Evolutionary conservation across 495 filamentous ascomycete species (phyloP).

Genomic region (Penicillium silybi): DNA sequence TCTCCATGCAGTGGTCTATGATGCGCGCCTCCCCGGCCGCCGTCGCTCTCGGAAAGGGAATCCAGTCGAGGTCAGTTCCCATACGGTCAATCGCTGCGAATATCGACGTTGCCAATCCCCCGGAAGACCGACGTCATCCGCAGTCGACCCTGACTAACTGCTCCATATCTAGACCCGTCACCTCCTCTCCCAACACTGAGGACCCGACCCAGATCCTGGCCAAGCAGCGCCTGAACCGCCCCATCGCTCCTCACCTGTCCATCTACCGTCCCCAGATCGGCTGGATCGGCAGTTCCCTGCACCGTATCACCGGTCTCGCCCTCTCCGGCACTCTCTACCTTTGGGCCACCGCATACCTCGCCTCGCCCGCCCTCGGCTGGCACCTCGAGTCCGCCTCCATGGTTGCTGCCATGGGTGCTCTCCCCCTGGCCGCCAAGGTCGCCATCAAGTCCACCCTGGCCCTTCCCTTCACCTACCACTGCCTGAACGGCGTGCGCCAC

Average conservation of each 20-base stretch:
- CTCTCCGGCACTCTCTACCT: conserved; percentile 77
- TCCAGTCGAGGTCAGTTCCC: conserved; percentile 50
- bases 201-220: conserved; percentile 71
- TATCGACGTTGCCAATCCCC: background rate
- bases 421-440: conserved; percentile 66
- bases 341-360: conserved; percentile 80
- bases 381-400: conserved; percentile 79
- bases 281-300: conserved; percentile 68
- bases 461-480: conserved; percentile 85
- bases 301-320: conserved; percentile 74
- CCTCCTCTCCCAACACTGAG: conserved; percentile 52
- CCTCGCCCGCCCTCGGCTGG: conserved; percentile 73
- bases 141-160: conserved; percentile 13
- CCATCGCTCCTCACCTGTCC: conserved; percentile 79
- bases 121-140: conserved; percentile 31
- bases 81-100: background rate
- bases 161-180: conserved; percentile 40
- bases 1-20: conserved; percentile 43
- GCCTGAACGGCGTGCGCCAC: conserved; percentile 84
- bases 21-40: conserved; percentile 50
- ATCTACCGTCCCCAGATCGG: conserved; percentile 91
- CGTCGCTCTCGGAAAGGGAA: conserved; percentile 43
- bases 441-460: conserved; percentile 68
- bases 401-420: conserved; percentile 70
- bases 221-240: conserved; percentile 78